A percentile compares a stretch with the other conserved stretches of the same genome.
phyloP scores from a whole-genome alignment of 202 grass and related monocot genomes.

The Tripidium arundinaceum region DNA sequence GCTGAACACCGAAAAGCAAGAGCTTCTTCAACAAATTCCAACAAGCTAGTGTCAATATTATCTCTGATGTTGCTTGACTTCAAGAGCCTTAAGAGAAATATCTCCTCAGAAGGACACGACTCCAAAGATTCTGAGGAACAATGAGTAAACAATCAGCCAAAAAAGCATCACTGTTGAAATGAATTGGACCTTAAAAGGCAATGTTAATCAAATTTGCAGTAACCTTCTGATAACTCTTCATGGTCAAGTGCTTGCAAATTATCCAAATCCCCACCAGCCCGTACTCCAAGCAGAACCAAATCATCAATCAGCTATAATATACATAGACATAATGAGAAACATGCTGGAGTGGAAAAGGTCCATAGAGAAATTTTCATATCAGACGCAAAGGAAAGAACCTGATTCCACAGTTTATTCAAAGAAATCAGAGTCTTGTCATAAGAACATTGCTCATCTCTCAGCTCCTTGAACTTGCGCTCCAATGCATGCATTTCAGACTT shows the following conservation, averaged over 20 bases:
- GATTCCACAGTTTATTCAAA: constrained; percentile 92
- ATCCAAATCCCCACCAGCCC: constrained; percentile 48
- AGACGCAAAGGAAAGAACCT: constrained; percentile 47
- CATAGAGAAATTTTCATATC: constrained; percentile 15
- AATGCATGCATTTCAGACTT: constrained; percentile 73
- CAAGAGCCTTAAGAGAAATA: constrained; percentile 79
- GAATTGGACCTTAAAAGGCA: constrained; percentile 7
- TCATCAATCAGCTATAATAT: constrained; percentile 86
- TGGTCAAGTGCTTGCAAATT: constrained; percentile 62
- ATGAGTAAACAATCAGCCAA: constrained; percentile 36
- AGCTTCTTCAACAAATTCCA: constrained; percentile 66
- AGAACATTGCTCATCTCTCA: constrained; percentile 69
- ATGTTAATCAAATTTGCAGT: not conserved
- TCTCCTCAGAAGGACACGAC: constrained; percentile 66
- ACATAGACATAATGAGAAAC: constrained; percentile 32
- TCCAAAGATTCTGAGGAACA: constrained; percentile 56
- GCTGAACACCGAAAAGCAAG: constrained; percentile 57
- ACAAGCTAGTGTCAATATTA: constrained; percentile 21
- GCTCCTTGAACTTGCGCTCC: constrained; percentile 67
- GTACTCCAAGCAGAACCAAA: constrained; percentile 73
- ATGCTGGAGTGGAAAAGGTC: constrained; percentile 1
- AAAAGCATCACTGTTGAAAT: not conserved
- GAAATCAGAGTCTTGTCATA: constrained; percentile 82
- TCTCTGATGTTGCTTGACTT: constrained; percentile 45
- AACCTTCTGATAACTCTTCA: constrained; percentile 72